phyloP scores from a whole-genome alignment of 2,329 filamentous ascomycete genomes.

The Calonectria pseudoturangicola region DNA sequence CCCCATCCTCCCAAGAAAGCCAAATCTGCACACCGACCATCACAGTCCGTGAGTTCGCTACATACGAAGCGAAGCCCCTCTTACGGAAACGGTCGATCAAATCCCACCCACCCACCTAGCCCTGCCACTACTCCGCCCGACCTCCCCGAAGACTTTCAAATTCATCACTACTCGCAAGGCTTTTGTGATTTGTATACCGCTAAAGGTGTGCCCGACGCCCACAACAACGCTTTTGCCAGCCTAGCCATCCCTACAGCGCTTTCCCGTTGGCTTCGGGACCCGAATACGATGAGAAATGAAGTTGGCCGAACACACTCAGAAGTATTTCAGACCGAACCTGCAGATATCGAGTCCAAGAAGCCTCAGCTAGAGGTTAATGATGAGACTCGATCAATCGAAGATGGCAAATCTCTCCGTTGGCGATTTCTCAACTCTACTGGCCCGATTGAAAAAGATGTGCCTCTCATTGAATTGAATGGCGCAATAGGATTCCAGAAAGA shows the following conservation, averaged over 20 bases:
- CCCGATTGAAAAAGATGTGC: constrained; percentile 74
- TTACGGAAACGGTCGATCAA: constrained; percentile 76
- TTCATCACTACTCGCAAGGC: constrained; percentile 82
- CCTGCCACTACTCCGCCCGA: constrained; percentile 85
- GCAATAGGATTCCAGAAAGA: constrained; percentile 83
- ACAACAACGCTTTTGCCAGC: constrained; percentile 86
- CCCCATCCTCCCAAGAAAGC: constrained; percentile 82
- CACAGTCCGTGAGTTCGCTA: constrained; percentile 83
- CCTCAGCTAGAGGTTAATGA: constrained; percentile 71
- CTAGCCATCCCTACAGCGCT: constrained; percentile 84
- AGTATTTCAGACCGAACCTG: constrained; percentile 77
- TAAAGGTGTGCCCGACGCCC: constrained; percentile 73
- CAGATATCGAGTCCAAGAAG: constrained; percentile 65
- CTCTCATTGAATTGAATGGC: constrained; percentile 84
- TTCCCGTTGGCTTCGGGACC: constrained; percentile 86
- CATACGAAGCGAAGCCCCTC: constrained; percentile 79
- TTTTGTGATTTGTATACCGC: constrained; percentile 86
- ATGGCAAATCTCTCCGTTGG: constrained; percentile 75
- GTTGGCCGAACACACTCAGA: constrained; percentile 79
- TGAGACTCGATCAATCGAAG: constrained; percentile 58
- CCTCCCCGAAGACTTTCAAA: constrained; percentile 76
- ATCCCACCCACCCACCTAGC: constrained; percentile 79
- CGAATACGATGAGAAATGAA: constrained; percentile 79
- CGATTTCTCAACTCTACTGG: constrained; percentile 75
- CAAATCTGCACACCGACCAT: constrained; percentile 88